Percentiles rank a stretch among this genome's conserved stretches.
These are phyloP conservation scores for Penicillium paradoxum DNA, from an alignment of 495 filamentous ascomycete species.

Conservation along the genomic window DNA sequence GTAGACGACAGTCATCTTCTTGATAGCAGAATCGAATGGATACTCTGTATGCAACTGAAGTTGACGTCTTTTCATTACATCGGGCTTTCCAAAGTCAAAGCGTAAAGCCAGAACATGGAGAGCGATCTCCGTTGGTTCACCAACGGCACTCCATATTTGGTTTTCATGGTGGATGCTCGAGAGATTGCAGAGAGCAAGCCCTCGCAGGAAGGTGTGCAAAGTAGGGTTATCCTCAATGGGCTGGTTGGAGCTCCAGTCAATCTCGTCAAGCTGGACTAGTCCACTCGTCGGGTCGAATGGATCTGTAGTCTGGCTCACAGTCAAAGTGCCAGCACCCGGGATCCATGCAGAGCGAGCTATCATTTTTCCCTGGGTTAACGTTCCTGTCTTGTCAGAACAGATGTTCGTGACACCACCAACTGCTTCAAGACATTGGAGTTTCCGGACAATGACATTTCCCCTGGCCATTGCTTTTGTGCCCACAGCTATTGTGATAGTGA, in stretches of 20 bases:
- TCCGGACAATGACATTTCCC: constrained; percentile 73
- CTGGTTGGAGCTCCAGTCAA: constrained; percentile 23
- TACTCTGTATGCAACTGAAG: constrained; percentile 70
- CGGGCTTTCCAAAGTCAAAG: constrained; percentile 58
- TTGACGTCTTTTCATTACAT: constrained; percentile 44
- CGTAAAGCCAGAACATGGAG: constrained; percentile 73
- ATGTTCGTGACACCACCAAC: constrained; percentile 84
- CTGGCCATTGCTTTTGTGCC: constrained; percentile 71
- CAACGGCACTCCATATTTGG: constrained; percentile 61
- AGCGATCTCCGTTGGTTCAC: constrained; percentile 81
- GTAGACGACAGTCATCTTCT: constrained; percentile 80
- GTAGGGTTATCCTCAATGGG: constrained; percentile 28
- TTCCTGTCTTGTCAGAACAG: constrained; percentile 85
- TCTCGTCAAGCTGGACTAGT: constrained; percentile 39
- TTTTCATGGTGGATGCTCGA: constrained; percentile 57
- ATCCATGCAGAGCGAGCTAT: constrained; percentile 76
- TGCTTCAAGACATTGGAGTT: constrained; percentile 74
- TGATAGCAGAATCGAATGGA: constrained; percentile 76
- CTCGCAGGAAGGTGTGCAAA: constrained; percentile 60
- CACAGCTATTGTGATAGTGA: constrained; percentile 69
- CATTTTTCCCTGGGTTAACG: constrained; percentile 74
- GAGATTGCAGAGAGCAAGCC: constrained; percentile 75
- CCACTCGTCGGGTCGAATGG: constrained; percentile 64
- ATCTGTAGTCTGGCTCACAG: constrained; percentile 49
- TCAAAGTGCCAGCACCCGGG: constrained; percentile 54